phyloP scores from a whole-genome alignment of 2,329 filamentous ascomycete species.

The Calonectria honghensis region DNA sequence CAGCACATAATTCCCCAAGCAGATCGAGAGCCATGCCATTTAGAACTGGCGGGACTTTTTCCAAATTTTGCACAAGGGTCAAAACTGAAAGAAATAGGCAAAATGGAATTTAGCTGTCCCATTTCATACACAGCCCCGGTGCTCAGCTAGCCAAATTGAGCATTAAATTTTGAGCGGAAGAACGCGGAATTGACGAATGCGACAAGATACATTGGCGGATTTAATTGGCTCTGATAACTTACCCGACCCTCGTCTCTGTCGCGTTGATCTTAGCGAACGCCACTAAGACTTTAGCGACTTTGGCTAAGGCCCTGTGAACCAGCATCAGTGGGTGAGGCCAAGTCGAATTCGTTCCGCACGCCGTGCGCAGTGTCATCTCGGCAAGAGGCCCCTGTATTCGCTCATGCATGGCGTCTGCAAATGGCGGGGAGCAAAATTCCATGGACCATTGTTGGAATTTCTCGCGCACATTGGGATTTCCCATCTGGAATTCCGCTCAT shows the following conservation, averaged over 20 bases:
- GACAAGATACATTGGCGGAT: background rate
- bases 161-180: background rate
- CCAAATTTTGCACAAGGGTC: background rate
- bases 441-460: background rate
- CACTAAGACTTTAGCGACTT: background rate
- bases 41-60: background rate
- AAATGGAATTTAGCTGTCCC: background rate
- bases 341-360: slow-evolving; percentile 5
- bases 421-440: background rate
- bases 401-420: background rate
- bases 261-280: background rate
- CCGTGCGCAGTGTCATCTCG: background rate
- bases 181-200: background rate
- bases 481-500: background rate
- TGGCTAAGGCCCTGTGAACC: background rate
- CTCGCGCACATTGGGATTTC: background rate
- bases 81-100: background rate
- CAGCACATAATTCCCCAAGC: background rate
- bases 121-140: background rate
- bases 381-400: background rate
- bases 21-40: background rate
- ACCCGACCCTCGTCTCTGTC: background rate
- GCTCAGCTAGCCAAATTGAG: background rate
- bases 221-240: background rate
- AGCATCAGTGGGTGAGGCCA: background rate